A percentile compares a stretch with the other conserved stretches of the same genome.
Conservation (phyloP, 1,284 basidiomycete species). For the Sanghuangporus sanghuang region DNA sequence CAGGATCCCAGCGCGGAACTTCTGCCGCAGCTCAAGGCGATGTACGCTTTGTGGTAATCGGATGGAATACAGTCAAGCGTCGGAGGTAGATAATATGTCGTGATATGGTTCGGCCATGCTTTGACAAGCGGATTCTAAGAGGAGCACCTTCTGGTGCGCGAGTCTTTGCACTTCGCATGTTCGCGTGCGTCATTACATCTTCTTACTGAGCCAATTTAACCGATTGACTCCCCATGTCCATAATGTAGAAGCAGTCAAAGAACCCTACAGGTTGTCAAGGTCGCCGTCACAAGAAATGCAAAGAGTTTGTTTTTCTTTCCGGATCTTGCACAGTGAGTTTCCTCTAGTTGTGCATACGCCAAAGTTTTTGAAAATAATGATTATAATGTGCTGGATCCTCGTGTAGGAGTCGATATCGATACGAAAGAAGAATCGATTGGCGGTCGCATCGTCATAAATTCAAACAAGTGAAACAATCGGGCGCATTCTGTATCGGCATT, state of each 20-base stretch:
- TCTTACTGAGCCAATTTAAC: background rate
- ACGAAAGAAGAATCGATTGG: constrained; percentile 52
- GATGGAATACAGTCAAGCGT: background rate
- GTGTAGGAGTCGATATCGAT: constrained; percentile 44
- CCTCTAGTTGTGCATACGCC: background rate
- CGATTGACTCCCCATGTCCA: background rate
- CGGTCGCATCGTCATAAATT: constrained; percentile 60
- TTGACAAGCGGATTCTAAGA: constrained; percentile 10
- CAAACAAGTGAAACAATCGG: constrained; percentile 16
- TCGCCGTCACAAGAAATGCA: constrained; percentile 66
- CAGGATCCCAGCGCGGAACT: too few relatives aligned
- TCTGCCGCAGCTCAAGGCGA: too few relatives aligned
- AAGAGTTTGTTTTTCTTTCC: constrained; percentile 49
- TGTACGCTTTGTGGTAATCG: too few relatives aligned
- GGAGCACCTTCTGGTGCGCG: constrained; percentile 33
- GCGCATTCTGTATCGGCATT: background rate
- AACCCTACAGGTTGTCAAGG: constrained; percentile 63
- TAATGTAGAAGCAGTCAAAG: constrained; percentile 56
- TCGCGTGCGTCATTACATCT: background rate
- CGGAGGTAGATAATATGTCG: background rate
- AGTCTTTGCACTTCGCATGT: constrained; percentile 55
- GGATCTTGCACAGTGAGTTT: constrained; percentile 47
- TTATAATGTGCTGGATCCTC: background rate
- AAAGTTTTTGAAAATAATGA: background rate
- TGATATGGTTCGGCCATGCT: background rate